Evolutionary conservation across 495 filamentous ascomycete species (phyloP), one percentile per base, ranked within the genome.

Genomic region (Entonaema liquescens): DNA sequence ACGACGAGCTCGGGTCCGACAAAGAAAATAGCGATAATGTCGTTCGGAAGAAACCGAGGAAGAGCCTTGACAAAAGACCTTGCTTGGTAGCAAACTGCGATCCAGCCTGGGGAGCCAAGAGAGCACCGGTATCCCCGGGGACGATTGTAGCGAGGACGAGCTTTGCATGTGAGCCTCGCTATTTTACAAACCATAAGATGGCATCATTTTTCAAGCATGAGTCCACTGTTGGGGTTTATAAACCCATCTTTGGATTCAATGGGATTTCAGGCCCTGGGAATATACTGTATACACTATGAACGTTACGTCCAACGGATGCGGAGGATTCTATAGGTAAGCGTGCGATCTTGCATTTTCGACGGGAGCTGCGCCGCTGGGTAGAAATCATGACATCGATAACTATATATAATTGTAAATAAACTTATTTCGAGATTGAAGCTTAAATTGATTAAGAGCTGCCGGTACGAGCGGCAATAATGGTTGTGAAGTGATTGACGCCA

Each of bases 131-230:
- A 50, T 63, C 52, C 49, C 62, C 5, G 38, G 62, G 17, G 62
- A 60, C 33, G 62, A 57, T 19, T 74, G 71, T 26, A 81, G 79
- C 60, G 81, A 81, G 31, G 81, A 83, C 40, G 81, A 82, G 72
- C 76, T 82, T 40, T 76, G 79, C 40, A 74, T 78, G 54, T 81
- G 52, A 73, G 47, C 2, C 7, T 52, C 31, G 54, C n/a, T 28
- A 3, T 38, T 38, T 47, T 38, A 12, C 38, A 21, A 28, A 53
- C n/a, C 23, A 40, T 15, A 50, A 47, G 35, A 38, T 11, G 47
- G 36, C 44, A 33, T 23, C 57, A 25, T 62, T n/a, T 42, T 31
- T 29, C 15, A 12, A 52, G 13, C 23, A 57, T 25, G 17, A 29
- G 36, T 3, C 36, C 54, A 29, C 31, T 25, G 3, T 28, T n/a